Conservation (phyloP, 2,329 filamentous ascomycete genomes). For the Sporothrix dimorphospora region DNA sequence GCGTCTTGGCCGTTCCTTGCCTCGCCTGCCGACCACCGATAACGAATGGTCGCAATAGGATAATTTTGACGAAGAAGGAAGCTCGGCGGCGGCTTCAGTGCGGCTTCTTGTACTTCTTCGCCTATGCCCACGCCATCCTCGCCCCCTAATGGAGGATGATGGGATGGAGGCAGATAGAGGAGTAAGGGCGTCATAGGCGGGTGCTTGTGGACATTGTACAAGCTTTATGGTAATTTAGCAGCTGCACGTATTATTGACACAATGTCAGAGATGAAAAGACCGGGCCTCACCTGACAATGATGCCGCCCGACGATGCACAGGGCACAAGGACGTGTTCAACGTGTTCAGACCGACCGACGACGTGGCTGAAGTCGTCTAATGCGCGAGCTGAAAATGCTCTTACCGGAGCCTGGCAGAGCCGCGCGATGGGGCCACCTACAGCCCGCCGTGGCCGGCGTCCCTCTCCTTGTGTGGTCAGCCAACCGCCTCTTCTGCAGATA, state of each 20-base stretch:
- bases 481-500: neutral
- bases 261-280: neutral
- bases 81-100: conserved; percentile 42
- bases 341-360: neutral
- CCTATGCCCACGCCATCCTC: neutral
- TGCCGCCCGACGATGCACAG: conserved; percentile 54
- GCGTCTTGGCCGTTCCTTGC: neutral
- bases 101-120: neutral
- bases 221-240: conserved; percentile 41
- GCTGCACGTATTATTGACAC: too few species aligned
- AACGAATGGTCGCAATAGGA: conserved; percentile 61
- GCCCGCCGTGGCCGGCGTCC: neutral
- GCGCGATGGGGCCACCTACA: neutral
- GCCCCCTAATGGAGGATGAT: conserved; percentile 36
- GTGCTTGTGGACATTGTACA: conserved; percentile 51
- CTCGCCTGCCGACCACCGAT: conserved; percentile 53
- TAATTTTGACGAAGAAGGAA: conserved; percentile 45
- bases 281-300: conserved; percentile 54
- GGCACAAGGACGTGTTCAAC: conserved; percentile 50
- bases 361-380: neutral
- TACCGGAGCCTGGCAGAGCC: neutral
- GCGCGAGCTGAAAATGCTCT: neutral
- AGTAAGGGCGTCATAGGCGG: conserved; percentile 51
- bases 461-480: neutral
- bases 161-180: conserved; percentile 58